phyloP scores from a whole-genome alignment of 306 rosid species.

The Gastrolobium villosum region DNA sequence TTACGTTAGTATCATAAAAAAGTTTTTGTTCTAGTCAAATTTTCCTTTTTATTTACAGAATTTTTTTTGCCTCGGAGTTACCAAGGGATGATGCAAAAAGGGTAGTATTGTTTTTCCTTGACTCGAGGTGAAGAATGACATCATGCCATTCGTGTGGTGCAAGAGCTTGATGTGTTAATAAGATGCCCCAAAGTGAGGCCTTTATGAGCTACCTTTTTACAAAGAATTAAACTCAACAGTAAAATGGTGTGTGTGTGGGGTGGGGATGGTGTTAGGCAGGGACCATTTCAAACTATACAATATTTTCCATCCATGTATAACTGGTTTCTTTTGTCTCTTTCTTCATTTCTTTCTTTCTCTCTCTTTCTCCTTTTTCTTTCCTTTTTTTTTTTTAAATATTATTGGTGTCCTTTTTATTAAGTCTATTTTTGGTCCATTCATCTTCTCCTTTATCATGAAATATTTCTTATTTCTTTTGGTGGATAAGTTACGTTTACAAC shows the following conservation, averaged over 20 bases:
- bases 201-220: slow-evolving; percentile 39
- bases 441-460: slow-evolving; percentile 42
- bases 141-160: slow-evolving; percentile 64
- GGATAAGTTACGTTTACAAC: too few relatives aligned
- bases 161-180: slow-evolving; percentile 23
- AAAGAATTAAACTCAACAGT: slow-evolving; percentile 9
- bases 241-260: too few relatives aligned
- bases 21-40: background rate
- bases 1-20: too few relatives aligned
- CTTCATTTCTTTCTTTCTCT: background rate
- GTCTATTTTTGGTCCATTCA: slow-evolving; percentile 39
- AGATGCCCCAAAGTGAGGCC: slow-evolving; percentile 30
- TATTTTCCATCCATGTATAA: slow-evolving; percentile 37
- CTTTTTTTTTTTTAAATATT: slow-evolving; percentile 1
- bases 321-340: slow-evolving; percentile 45
- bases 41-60: background rate
- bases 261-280: slow-evolving; percentile 52
- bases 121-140: slow-evolving; percentile 52
- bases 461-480: background rate
- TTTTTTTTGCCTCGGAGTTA: slow-evolving; percentile 47
- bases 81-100: slow-evolving; percentile 46
- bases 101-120: slow-evolving; percentile 38
- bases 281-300: slow-evolving; percentile 42
- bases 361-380: background rate
- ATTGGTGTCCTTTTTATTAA: slow-evolving; percentile 19